A percentile compares a stretch with the other conserved stretches of the same genome.
phyloP scores from a whole-genome alignment of 2,329 filamentous ascomycete species.

The Aspergillus fischeri region DNA sequence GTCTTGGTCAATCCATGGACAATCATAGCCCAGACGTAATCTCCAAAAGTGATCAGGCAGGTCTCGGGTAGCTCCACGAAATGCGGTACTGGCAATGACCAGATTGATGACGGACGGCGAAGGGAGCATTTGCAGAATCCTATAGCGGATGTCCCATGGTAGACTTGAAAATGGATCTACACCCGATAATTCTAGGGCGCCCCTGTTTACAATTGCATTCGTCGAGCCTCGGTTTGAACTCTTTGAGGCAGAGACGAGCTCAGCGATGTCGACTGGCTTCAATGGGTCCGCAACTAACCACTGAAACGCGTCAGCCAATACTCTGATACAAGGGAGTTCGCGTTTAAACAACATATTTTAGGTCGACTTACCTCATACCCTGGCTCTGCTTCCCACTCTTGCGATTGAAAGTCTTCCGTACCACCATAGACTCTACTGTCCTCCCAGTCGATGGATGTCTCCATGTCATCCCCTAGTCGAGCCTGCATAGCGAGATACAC shows the following conservation, averaged over 20 bases:
- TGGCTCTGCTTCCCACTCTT: background rate
- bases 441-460: background rate
- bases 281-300: slow-evolving; percentile 1
- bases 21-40: background rate
- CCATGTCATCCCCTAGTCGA: background rate
- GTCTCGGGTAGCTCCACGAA: background rate
- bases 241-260: background rate
- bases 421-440: background rate
- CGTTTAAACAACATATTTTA: too few relatives aligned
- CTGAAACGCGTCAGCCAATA: background rate
- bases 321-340: background rate
- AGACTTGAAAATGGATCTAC: slow-evolving; percentile 1
- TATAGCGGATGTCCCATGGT: slow-evolving; percentile 1
- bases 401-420: background rate
- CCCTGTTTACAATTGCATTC: background rate
- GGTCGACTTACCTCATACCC: slow-evolving; percentile 2
- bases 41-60: slow-evolving; percentile 1
- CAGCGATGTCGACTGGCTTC: background rate
- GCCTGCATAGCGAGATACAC: background rate
- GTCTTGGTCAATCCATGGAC: background rate
- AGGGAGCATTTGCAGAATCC: slow-evolving; percentile 2
- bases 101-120: background rate
- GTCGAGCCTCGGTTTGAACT: background rate
- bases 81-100: background rate
- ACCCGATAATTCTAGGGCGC: background rate